Evolutionary conservation across 1,284 basidiomycete genomes (phyloP), one percentile per base, ranked within the genome.

Genomic region (Agroathelia rolfsii): DNA sequence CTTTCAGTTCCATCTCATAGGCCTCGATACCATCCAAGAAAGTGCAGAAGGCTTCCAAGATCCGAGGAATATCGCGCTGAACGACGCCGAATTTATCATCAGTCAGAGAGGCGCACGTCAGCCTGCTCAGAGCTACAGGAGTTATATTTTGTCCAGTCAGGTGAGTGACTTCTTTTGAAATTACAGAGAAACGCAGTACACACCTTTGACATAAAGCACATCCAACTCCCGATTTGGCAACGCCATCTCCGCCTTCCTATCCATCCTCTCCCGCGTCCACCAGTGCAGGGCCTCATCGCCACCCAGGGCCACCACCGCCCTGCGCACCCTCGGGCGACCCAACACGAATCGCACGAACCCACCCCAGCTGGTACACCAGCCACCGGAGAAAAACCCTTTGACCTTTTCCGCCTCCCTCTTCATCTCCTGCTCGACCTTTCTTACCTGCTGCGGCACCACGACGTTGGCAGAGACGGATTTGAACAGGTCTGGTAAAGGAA

Each of bases 51-150:
- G 78, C 78, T 52, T 89, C 86, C 6, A 92, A 53, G 14, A 86
- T 74, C 34, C 72, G 72, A 0, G 86, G 82, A 16, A 87, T 85
- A 48, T 88, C 83, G 5, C 80, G 64, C 50, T 90, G 87, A 5
- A 87, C 82, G 29, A 79, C 71, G 8, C 87, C 87, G 45, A 81
- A 88, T 16, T 69, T 64, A 53, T 92, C 87, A 52, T 89, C 86
- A 2, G 62, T 62, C 19, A 89, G 56, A 5, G 86, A 89, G 2
- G 75, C 72, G 36, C 76, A 76, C 4, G 72, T 62, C n/a, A 89
- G 60, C 30, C 69, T 65, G 0, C 78, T 71, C 2, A 90, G 59
- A 5, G 75, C 87, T 89, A 45, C 3, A 16, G 28, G 5, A n/a
- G 19, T 17, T 20, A 23, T n/a, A n/a, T n/a, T n/a, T n/a, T n/a